Evolutionary conservation across 1,284 basidiomycete species (phyloP), one percentile per base, ranked within the genome.

Genomic region (Fomes fomentarius): DNA sequence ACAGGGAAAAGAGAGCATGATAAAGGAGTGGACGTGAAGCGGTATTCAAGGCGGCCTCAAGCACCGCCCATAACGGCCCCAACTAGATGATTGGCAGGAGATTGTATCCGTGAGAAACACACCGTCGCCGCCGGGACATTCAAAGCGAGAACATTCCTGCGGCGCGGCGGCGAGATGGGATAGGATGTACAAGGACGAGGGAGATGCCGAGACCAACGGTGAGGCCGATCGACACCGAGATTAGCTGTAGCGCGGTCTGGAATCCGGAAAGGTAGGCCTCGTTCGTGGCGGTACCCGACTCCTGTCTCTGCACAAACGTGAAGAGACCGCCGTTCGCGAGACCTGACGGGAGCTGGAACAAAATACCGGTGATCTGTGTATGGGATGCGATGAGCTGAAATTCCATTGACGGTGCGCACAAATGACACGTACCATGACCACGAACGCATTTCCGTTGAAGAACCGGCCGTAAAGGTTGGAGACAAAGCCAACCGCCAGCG

Each of bases 311-410:
- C 6, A 83, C 88, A 66, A 91, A 93, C 59, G 83, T 84, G 61
- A 95, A 79, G n/a, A 96, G 79, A 33, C 93, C 91, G 24, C 90
- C 89, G 52, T 86, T 91, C 6, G 87, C 85, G n/a, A 95, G 79
- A 50, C 93, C 94, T 11, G 89, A 91, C 0, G 93, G 94, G 1
- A 96, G 81, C 74, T 96, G 93, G 73, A 94, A 91, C 15, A 95
- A 76, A 52, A 95, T 91, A 43, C 91, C 91, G 0, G 87, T 89
- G 57, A 89, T 85, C 84, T 87, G 61, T 48, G 54, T 12, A 12
- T 30, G 28, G 28, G 28, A 12, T 30, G 28, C 12, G 7, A 30
- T 6, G 12, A 30, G 28, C 28, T n/a, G n/a, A n/a, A n/a, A n/a
- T n/a, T n/a, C n/a, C n/a, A n/a, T n/a, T n/a, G n/a, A n/a, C n/a